A percentile compares a stretch with the other conserved stretches of the same genome.
These are phyloP conservation scores for Myxozyma udenii DNA, from an alignment of 805 yeast species.

Conservation along the genomic window DNA sequence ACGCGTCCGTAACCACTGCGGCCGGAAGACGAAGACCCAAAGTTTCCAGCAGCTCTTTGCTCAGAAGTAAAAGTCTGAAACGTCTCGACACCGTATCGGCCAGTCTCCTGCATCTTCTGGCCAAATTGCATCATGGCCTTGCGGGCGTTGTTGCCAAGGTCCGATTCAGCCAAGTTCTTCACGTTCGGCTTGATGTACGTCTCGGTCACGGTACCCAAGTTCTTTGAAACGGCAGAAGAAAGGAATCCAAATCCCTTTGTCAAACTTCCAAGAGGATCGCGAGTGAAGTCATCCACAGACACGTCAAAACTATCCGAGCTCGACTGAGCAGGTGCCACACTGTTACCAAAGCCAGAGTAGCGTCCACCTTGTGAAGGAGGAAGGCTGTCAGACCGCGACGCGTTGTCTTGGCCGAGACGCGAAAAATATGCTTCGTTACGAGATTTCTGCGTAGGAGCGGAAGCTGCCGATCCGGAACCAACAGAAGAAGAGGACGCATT, in stretches of 20 bases:
- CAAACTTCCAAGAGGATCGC: constrained; percentile 88
- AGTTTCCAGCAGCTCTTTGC: constrained; percentile 4
- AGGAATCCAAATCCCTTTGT: constrained; percentile 93
- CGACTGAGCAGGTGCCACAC: constrained; percentile 40
- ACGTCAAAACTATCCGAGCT: constrained; percentile 12
- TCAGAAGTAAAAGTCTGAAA: constrained; percentile 53
- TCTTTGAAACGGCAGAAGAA: constrained; percentile 77
- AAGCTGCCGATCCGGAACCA: constrained; percentile 26
- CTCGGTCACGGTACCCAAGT: constrained; percentile 81
- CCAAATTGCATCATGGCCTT: constrained; percentile 97
- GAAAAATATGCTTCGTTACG: constrained; percentile 82
- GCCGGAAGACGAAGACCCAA: not conserved
- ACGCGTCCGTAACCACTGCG: constrained; percentile 11
- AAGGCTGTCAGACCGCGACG: constrained; percentile 65
- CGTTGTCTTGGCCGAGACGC: constrained; percentile 68
- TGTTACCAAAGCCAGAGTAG: constrained; percentile 86
- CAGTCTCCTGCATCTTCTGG: constrained; percentile 86
- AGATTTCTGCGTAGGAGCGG: constrained; percentile 39
- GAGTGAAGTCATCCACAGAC: constrained; percentile 39
- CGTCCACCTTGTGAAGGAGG: constrained; percentile 96
- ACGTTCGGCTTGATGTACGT: constrained; percentile 88
- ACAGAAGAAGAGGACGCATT: constrained; percentile 27
- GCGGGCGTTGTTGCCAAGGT: constrained; percentile 73
- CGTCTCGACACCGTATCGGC: constrained; percentile 69
- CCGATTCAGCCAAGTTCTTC: constrained; percentile 74